Evolutionary conservation across 2,329 filamentous ascomycete genomes (phyloP), one percentile per base, ranked within the genome.

Genomic region (Penicillium vulpinum): DNA sequence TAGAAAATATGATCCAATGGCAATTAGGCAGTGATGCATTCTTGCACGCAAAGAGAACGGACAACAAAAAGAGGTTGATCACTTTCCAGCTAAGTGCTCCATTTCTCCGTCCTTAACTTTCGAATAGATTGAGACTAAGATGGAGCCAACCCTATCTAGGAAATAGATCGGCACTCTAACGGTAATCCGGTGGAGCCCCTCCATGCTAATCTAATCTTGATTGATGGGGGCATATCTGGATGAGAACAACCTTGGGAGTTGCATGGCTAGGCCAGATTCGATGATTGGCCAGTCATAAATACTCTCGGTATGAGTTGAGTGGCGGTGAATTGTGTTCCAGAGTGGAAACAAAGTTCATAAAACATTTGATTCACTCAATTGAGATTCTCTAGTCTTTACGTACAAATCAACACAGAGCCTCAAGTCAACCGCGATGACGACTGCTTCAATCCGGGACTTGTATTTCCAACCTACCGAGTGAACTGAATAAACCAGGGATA

Each of bases 181-280:
- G 38, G 28, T 6, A 10, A 13, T 0, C 49, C 11, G 2, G 49
- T 51, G 49, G 49, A 16, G 28, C 28, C 4, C 22, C 5, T 33
- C 49, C 28, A 51, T 13, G 38, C 26, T 39, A 51, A 51, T 51
- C 38, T 51, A 35, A 44, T 44, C 49, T 51, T 44, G 28, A 51
- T 51, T 44, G 21, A 51, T 16, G 8, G 18, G 35, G 24, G 5
- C n/a, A 31, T 22, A 43, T 44, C 49, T 51, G 38, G 15, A 36
- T 22, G 28, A 33, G 31, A 33, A 36, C 16, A n/a, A n/a, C n/a
- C n/a, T n/a, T n/a, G n/a, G n/a, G n/a, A 9, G 21, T n/a, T 26
- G 16, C 24, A 24, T 43, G 38, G 7, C 11, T 15, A 7, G 38
- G 15, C 9, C 4, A 21, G 18, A 50, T 21, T 26, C 8, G 26